Percentiles rank a stretch among this genome's conserved stretches.
These are phyloP conservation scores for Aspergillus amoenus DNA, from an alignment of 2,329 filamentous ascomycete genomes.

Conservation along the genomic window DNA sequence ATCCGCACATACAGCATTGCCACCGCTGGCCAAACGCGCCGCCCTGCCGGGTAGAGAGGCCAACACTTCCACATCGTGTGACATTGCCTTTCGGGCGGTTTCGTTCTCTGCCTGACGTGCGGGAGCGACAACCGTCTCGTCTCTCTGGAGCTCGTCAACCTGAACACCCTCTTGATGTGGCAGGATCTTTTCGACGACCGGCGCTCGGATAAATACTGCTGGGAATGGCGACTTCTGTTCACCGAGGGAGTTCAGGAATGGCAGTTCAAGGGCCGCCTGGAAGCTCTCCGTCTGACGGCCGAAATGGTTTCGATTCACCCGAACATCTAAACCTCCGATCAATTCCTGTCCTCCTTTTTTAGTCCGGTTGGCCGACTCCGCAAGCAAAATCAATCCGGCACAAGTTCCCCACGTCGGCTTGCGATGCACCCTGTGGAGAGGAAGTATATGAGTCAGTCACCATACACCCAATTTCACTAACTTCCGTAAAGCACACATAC, in stretches of 20 bases:
- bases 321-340: slow-evolving; percentile 85
- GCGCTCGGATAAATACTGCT: slow-evolving; percentile 90
- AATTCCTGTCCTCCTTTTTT: slow-evolving; percentile 91
- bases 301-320: slow-evolving; percentile 92
- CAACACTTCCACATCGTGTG: slow-evolving; percentile 57
- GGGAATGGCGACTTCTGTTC: slow-evolving; percentile 58
- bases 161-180: slow-evolving; percentile 53
- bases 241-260: slow-evolving; percentile 57
- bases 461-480: not conserved
- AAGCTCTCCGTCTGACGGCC: slow-evolving; percentile 93
- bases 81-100: slow-evolving; percentile 45
- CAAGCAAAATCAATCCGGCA: slow-evolving; percentile 87
- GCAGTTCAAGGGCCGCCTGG: slow-evolving; percentile 69
- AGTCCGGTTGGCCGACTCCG: slow-evolving; percentile 80
- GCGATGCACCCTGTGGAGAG: slow-evolving; percentile 59
- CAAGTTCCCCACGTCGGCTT: slow-evolving; percentile 96
- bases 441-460: slow-evolving; percentile 20
- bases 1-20: slow-evolving; percentile 37
- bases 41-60: slow-evolving; percentile 56
- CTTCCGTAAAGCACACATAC: slow-evolving; percentile 48
- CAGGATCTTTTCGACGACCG: slow-evolving; percentile 83
- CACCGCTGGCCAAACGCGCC: slow-evolving; percentile 48
- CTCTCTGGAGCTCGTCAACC: slow-evolving; percentile 45
- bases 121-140: slow-evolving; percentile 59
- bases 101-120: slow-evolving; percentile 49